Base-by-base conservation (phyloP, 805 yeast genomes). In the Candida nemodendra region DNA sequence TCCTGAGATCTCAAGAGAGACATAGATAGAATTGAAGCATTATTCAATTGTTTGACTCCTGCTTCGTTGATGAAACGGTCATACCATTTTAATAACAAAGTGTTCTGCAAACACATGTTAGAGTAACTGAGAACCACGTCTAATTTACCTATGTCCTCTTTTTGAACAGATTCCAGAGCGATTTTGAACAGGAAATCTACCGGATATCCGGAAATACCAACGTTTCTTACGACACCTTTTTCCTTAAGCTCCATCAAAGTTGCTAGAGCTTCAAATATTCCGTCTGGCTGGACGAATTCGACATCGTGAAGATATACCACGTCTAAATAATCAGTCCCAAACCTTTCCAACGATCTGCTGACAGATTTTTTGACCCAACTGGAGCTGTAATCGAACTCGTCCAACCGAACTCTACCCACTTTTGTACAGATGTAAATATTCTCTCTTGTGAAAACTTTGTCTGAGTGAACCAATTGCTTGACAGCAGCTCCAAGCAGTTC, bases 191-290 rank as follows among this genome's bases (percentile, higher is more conserved):
- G 63, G 42, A 76, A 80, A 14, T 78, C 78, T 17, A 91, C 80
- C 0, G 97, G 96, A 53, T 87, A 89, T 0, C 96, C 97, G 12
- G 93, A 80, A 25, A 88, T 63, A 8, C 98, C 97, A 44, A 90
- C 72, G 47, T 79, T 68, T 25, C 59, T 66, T 32, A 86, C 71
- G 2, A 73, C 26, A 0, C 95, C 95, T 46, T 77, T 78, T 5
- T 68, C 48, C 54, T 87, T 84, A 49, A 90, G 62, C 32, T 57
- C 60, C 49, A 66, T 72, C 48, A 88, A 66, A 48, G 79, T 81
- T 18, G 58, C 63, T 36, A 91, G 64, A 0, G 95, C 96, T 18
- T 59, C 81, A 12, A 76, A 51, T 4, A 81, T 75, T 16, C 74
- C 74, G 1, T 58, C 66, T 22, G 72, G 73, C 1, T 71, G 57